Evolutionary conservation across 83 land plant genomes (phyloP).

Genomic region (Diphasiastrum complanatum): DNA sequence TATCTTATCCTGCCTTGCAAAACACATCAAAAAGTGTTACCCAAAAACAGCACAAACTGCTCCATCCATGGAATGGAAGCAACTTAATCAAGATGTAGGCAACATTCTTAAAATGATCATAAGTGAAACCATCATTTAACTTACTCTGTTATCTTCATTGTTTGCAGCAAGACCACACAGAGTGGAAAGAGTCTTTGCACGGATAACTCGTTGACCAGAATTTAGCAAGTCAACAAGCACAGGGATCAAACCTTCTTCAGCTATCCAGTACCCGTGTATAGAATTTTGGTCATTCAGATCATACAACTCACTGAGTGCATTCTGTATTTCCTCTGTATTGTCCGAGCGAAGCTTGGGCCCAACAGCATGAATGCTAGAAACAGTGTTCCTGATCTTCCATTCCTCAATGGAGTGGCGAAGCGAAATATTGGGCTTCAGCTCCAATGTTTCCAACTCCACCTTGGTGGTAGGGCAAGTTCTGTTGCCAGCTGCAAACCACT

Average conservation of each 20-base stretch:
- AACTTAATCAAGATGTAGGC: background rate
- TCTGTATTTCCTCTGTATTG: conserved; percentile 36
- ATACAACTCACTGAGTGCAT: conserved; percentile 34
- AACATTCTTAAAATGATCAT: background rate
- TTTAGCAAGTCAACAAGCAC: conserved; percentile 36
- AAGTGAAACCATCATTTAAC: background rate
- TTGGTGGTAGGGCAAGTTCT: conserved; percentile 53
- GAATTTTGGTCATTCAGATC: conserved; percentile 45
- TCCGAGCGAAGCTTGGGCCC: conserved; percentile 33
- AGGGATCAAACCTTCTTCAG: conserved; percentile 50
- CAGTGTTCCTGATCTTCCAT: conserved; percentile 60
- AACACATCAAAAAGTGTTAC: background rate
- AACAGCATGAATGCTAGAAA: conserved; percentile 35
- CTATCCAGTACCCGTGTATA: conserved; percentile 49
- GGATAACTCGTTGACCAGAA: conserved; percentile 28
- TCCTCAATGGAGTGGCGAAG: conserved; percentile 58
- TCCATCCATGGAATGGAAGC: conserved; percentile 1
- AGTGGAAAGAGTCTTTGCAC: conserved; percentile 37
- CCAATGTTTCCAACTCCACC: conserved; percentile 35
- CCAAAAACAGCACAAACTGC: background rate
- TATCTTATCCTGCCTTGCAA: conserved; percentile 42
- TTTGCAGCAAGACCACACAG: conserved; percentile 48
- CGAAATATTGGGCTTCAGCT: conserved; percentile 49
- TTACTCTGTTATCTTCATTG: conserved; percentile 52
- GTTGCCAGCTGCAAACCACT: conserved; percentile 56